phyloP scores from a whole-genome alignment of 768 basidiomycete genomes.

The Tricholoma sp. region DNA sequence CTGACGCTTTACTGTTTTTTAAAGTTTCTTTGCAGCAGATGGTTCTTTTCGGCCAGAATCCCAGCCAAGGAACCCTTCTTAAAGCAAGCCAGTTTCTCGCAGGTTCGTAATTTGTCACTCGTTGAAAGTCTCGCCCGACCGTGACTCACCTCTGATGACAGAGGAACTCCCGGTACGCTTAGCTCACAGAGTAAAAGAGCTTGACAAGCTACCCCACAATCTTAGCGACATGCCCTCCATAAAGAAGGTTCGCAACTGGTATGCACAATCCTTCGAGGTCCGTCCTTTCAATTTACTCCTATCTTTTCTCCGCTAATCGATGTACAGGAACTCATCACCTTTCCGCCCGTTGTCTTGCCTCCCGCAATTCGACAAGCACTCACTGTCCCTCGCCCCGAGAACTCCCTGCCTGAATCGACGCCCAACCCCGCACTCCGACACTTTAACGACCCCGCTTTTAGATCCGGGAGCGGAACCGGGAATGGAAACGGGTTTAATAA shows the following conservation, averaged over 20 bases:
- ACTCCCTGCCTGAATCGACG: conserved; percentile 60
- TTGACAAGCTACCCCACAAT: conserved; percentile 90
- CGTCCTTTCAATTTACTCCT: conserved; percentile 19
- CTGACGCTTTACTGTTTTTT: not conserved
- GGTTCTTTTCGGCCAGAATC: conserved; percentile 96
- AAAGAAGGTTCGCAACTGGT: conserved; percentile 96
- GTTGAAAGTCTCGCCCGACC: not conserved
- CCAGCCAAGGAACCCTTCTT: conserved; percentile 89
- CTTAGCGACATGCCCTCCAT: conserved; percentile 90
- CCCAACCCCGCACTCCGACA: conserved; percentile 67
- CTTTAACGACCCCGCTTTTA: conserved; percentile 3
- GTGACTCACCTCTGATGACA: conserved; percentile 16
- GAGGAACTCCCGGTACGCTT: conserved; percentile 95
- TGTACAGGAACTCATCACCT: conserved; percentile 79
- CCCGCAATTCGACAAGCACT: conserved; percentile 63
- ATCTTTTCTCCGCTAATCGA: not conserved
- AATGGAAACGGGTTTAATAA: conserved; percentile 46
- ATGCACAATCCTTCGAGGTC: conserved; percentile 97
- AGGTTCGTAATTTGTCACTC: conserved; percentile 35
- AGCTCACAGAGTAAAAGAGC: conserved; percentile 93
- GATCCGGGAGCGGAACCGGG: conserved; percentile 13
- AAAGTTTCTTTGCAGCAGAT: conserved; percentile 94
- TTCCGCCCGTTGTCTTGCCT: conserved; percentile 73
- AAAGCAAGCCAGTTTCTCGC: conserved; percentile 86
- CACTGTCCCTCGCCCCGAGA: conserved; percentile 40